These are phyloP conservation scores for Argentina anserina DNA, from an alignment of 306 rosid species.

Conservation along the genomic window DNA sequence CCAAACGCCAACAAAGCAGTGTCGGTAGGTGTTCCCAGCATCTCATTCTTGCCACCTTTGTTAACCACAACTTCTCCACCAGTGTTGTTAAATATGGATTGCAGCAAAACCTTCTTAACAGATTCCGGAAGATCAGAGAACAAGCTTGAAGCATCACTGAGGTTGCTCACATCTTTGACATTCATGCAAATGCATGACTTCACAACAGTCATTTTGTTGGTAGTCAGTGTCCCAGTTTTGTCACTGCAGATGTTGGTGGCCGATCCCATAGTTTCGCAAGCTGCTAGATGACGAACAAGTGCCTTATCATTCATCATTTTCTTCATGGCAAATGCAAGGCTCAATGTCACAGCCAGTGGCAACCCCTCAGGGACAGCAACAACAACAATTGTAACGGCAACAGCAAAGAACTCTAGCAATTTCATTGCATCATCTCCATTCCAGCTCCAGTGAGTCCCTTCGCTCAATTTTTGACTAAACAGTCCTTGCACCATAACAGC, in stretches of 20 bases:
- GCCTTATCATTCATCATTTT: slow-evolving; percentile 99
- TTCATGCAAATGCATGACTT: slow-evolving; percentile 86
- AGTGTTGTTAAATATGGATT: slow-evolving; percentile 81
- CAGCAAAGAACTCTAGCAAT: slow-evolving; percentile 77
- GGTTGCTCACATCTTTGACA: slow-evolving; percentile 44
- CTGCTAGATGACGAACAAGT: slow-evolving; percentile 90
- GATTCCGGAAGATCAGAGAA: slow-evolving; percentile 62
- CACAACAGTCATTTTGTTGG: slow-evolving; percentile 93
- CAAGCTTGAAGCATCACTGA: slow-evolving; percentile 40
- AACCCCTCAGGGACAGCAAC: slow-evolving; percentile 98
- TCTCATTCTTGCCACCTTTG: slow-evolving; percentile 67
- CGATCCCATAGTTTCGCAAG: slow-evolving; percentile 99
- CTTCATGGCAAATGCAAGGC: slow-evolving; percentile 98
- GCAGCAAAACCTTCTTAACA: slow-evolving; percentile 49
- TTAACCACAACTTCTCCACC: slow-evolving; percentile 90
- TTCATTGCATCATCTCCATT: slow-evolving; percentile 74
- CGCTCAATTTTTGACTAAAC: slow-evolving; percentile 46
- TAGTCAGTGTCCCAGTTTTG: slow-evolving; percentile 93
- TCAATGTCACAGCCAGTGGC: slow-evolving; percentile 90
- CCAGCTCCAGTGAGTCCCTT: slow-evolving; percentile 70
- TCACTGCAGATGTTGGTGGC: slow-evolving; percentile 93
- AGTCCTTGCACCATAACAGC: slow-evolving; percentile 83
- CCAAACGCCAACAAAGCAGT: slow-evolving; percentile 83
- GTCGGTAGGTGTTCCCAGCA: slow-evolving; percentile 86
- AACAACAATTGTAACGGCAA: slow-evolving; percentile 92